These are phyloP conservation scores for Globisporangium lucens DNA, from an alignment of 352 stramenopile genomes.

Conservation along the genomic window DNA sequence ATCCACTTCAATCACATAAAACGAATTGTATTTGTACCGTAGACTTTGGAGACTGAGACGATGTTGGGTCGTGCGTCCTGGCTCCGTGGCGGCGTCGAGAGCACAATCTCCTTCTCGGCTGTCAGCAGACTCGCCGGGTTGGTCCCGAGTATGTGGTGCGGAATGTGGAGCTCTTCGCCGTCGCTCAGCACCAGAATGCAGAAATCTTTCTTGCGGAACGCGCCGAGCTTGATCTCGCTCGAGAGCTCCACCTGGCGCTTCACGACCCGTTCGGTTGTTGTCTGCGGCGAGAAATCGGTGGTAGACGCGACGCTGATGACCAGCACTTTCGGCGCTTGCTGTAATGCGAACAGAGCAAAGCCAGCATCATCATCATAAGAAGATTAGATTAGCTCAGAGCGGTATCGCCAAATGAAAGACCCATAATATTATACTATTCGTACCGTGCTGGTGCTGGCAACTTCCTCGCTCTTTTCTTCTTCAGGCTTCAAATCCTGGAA, in stretches of 20 bases:
- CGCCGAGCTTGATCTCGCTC: slow-evolving; percentile 48
- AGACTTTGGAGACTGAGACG: slow-evolving; percentile 52
- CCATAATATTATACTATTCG: background rate
- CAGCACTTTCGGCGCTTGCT: slow-evolving; percentile 42
- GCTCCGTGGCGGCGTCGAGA: slow-evolving; percentile 49
- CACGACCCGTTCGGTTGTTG: slow-evolving; percentile 49
- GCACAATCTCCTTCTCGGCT: slow-evolving; percentile 47
- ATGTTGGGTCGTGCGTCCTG: slow-evolving; percentile 51
- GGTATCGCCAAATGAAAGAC: background rate
- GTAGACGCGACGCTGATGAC: slow-evolving; percentile 56
- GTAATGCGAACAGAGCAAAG: background rate
- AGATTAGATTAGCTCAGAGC: background rate
- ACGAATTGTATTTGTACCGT: background rate
- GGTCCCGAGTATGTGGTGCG: slow-evolving; percentile 42
- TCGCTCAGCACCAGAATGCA: slow-evolving; percentile 72
- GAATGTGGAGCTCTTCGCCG: slow-evolving; percentile 68
- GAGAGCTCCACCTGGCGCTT: slow-evolving; percentile 59
- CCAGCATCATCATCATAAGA: background rate
- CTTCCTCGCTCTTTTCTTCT: slow-evolving; percentile 9
- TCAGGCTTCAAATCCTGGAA: slow-evolving; percentile 18
- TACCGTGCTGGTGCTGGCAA: slow-evolving; percentile 2
- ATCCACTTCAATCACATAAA: background rate
- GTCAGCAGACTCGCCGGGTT: slow-evolving; percentile 36
- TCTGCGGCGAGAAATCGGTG: slow-evolving; percentile 20
- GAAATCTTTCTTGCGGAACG: slow-evolving; percentile 50